Conservation (phyloP, 1,139 yeast species). For the Geotrichum fermentans region DNA sequence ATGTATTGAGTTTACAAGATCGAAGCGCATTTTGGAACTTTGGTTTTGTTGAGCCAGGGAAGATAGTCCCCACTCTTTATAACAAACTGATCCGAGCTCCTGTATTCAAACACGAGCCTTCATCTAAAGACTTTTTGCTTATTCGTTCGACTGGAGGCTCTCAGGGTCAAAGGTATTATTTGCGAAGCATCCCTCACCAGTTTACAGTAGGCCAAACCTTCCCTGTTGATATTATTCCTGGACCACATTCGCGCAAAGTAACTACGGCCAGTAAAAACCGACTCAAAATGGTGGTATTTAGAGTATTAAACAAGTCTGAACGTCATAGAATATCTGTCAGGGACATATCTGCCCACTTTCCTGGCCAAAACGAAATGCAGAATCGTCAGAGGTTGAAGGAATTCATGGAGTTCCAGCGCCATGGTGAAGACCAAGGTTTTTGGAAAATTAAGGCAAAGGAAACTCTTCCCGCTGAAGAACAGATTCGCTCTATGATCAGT, state of each 20-base stretch:
- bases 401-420: constrained; percentile 95
- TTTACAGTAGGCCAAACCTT: constrained; percentile 90
- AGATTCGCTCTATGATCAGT: constrained; percentile 74
- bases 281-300: constrained; percentile 85
- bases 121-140: constrained; percentile 74
- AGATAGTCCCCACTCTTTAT: constrained; percentile 86
- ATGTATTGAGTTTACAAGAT: constrained; percentile 90
- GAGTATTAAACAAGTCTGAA: constrained; percentile 75
- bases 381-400: constrained; percentile 92
- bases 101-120: constrained; percentile 76
- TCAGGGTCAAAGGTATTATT: constrained; percentile 48
- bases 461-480: constrained; percentile 73
- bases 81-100: constrained; percentile 93
- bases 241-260: constrained; percentile 97
- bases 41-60: constrained; percentile 96
- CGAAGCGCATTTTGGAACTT: constrained; percentile 97
- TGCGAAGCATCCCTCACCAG: constrained; percentile 64
- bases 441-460: constrained; percentile 86
- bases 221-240: constrained; percentile 94
- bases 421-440: constrained; percentile 93
- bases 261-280: constrained; percentile 90
- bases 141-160: constrained; percentile 74
- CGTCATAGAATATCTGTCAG: constrained; percentile 75
- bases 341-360: constrained; percentile 89
- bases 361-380: constrained; percentile 97